Evolutionary conservation across 257 asterid genomes (phyloP).

Genomic region (Gentiana dahurica): DNA sequence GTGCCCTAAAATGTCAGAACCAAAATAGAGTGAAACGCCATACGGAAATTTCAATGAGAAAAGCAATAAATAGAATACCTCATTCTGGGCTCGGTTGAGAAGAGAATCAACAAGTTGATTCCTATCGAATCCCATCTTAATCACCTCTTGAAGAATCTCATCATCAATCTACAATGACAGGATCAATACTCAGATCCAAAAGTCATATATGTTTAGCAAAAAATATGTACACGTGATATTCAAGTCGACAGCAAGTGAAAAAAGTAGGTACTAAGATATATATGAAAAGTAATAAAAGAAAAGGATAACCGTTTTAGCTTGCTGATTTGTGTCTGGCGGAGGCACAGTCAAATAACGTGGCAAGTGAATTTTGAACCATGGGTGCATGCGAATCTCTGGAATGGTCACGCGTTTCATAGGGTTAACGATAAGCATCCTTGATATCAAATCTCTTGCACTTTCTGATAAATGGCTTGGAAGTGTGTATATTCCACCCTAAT

Average conservation of each 20-base stretch:
- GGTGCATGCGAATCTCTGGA: slow-evolving; percentile 81
- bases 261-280: too few relatives aligned
- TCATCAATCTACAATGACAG: slow-evolving; percentile 61
- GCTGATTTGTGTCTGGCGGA: slow-evolving; percentile 80
- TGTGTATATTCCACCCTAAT: slow-evolving; percentile 84
- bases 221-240: neutral
- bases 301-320: slow-evolving; percentile 71
- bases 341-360: slow-evolving; percentile 91
- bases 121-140: slow-evolving; percentile 78
- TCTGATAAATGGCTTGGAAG: slow-evolving; percentile 93
- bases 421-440: slow-evolving; percentile 88
- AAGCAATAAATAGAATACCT: slow-evolving; percentile 31
- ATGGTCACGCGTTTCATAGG: slow-evolving; percentile 90
- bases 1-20: slow-evolving; percentile 54
- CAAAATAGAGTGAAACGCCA: slow-evolving; percentile 6
- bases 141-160: slow-evolving; percentile 78
- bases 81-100: slow-evolving; percentile 74
- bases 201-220: neutral
- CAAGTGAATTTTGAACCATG: slow-evolving; percentile 87
- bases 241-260: neutral
- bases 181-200: neutral
- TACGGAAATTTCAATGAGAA: neutral
- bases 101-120: slow-evolving; percentile 60
- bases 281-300: too few relatives aligned
- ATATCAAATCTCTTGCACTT: slow-evolving; percentile 83